These are phyloP conservation scores for Saksenaea vasiformis DNA, from an alignment of 371 early-diverging fungal genomes.

Conservation along the genomic window DNA sequence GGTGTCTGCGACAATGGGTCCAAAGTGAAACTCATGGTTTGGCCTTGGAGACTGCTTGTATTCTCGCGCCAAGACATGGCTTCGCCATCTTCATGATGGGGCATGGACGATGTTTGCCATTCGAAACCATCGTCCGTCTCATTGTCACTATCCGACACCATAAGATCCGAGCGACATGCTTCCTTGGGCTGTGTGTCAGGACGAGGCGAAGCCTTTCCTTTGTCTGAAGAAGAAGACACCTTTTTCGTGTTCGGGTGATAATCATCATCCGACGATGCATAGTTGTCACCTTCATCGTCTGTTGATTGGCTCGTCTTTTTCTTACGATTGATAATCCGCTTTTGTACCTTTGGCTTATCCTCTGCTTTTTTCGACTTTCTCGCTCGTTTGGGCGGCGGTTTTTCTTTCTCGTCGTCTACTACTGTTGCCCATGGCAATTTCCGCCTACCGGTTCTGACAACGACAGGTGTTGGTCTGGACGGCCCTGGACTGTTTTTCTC, in stretches of 20 bases:
- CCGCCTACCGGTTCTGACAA: too few species aligned
- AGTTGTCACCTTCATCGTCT: too few species aligned
- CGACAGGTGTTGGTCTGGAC: background rate
- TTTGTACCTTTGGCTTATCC: background rate
- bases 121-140: background rate
- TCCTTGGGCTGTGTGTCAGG: background rate
- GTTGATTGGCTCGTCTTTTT: too few species aligned
- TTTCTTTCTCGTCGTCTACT: background rate
- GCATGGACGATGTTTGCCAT: background rate
- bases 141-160: background rate
- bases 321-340: too few species aligned
- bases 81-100: background rate
- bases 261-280: too few species aligned
- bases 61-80: background rate
- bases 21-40: background rate
- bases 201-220: background rate
- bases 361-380: background rate
- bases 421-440: background rate
- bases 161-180: background rate
- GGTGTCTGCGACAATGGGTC: background rate
- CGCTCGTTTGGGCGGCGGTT: background rate
- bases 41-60: background rate
- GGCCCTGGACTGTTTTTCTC: background rate
- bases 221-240: background rate
- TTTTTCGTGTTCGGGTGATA: background rate